These are phyloP conservation scores for Lathyrus aphaca DNA, from an alignment of 306 rosid genomes.

Conservation along the genomic window DNA sequence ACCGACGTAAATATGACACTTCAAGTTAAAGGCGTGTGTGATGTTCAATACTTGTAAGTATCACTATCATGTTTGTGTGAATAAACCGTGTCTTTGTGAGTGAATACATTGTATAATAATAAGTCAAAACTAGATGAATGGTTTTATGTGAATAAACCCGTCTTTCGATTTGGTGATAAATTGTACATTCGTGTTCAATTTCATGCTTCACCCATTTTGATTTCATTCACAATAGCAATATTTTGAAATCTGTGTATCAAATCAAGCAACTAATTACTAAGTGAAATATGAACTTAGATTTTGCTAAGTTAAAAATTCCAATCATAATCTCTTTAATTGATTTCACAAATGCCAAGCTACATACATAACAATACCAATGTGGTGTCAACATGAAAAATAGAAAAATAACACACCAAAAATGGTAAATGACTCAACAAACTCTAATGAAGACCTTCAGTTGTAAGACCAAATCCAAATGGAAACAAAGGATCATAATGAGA, in stretches of 20 bases:
- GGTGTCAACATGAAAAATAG: neutral
- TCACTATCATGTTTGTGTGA: neutral
- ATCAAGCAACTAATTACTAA: neutral
- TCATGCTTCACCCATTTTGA: constrained; percentile 4
- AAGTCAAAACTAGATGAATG: neutral
- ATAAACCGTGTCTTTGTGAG: neutral
- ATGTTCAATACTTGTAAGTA: neutral
- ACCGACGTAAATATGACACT: neutral
- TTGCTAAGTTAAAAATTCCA: neutral
- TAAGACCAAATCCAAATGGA: constrained; percentile 54
- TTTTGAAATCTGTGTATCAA: neutral
- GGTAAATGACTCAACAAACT: neutral
- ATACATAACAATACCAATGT: neutral
- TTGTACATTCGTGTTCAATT: neutral
- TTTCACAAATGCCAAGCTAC: neutral
- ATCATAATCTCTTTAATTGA: neutral
- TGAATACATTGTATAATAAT: neutral
- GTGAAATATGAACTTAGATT: neutral
- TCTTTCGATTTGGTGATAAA: neutral
- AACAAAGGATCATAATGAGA: constrained; percentile 47
- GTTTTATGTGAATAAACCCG: constrained; percentile 13
- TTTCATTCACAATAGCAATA: neutral
- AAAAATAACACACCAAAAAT: neutral
- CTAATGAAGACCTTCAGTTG: constrained; percentile 23
- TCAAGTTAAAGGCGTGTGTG: neutral